Evolutionary conservation across 2,329 filamentous ascomycete genomes (phyloP).

Genomic region (Arthroderma sp.): DNA sequence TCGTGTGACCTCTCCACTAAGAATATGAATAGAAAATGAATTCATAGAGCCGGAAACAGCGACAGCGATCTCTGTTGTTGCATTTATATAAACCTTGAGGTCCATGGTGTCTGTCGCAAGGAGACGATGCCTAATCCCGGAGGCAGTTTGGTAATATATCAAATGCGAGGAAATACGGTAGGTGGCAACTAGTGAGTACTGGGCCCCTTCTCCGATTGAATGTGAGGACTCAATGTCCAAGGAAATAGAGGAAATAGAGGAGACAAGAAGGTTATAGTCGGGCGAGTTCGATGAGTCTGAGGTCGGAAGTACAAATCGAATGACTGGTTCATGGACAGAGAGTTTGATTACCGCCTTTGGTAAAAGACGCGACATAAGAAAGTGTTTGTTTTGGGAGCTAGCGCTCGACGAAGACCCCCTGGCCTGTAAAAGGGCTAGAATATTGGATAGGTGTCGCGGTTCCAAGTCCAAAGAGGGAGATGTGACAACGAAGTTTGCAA

Average conservation of each 20-base stretch:
- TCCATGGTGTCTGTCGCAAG: slow-evolving; percentile 81
- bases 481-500: slow-evolving; percentile 90
- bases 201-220: slow-evolving; percentile 65
- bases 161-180: slow-evolving; percentile 75
- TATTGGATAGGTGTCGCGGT: slow-evolving; percentile 76
- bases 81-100: slow-evolving; percentile 70
- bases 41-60: slow-evolving; percentile 67
- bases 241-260: slow-evolving; percentile 84
- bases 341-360: slow-evolving; percentile 93
- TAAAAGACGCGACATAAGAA: slow-evolving; percentile 75
- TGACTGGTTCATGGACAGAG: slow-evolving; percentile 89
- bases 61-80: slow-evolving; percentile 74
- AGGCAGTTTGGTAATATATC: slow-evolving; percentile 86
- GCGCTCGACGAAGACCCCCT: slow-evolving; percentile 33
- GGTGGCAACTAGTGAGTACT: slow-evolving; percentile 75
- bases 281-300: slow-evolving; percentile 52
- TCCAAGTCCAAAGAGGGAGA: slow-evolving; percentile 90
- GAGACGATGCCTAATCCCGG: slow-evolving; percentile 71
- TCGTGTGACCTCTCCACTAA: slow-evolving; percentile 82
- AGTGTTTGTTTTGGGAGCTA: slow-evolving; percentile 41
- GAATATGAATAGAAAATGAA: slow-evolving; percentile 78
- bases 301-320: slow-evolving; percentile 77
- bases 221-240: slow-evolving; percentile 94
- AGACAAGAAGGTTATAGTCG: slow-evolving; percentile 91
- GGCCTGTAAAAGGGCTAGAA: slow-evolving; percentile 61